Base-by-base conservation (phyloP, 1,284 basidiomycete species). In the Tremellales sp. region DNA sequence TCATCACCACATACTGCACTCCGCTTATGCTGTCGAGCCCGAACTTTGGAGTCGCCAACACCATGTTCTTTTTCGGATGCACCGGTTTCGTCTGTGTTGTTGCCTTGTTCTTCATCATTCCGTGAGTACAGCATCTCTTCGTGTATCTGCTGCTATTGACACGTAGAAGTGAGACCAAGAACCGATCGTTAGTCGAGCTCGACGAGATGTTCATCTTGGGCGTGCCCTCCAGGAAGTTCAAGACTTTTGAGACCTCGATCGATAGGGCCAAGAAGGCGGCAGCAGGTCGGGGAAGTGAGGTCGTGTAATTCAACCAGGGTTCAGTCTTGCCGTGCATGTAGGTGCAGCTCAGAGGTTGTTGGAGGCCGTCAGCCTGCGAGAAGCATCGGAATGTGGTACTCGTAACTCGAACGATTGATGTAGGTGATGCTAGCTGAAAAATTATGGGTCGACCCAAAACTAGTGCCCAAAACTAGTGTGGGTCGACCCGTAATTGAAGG, bases 171-270 rank as follows among this genome's bases (percentile, higher is more conserved):
- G 53, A 56, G 48, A 52, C 48, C 26, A 47, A 40, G 31, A 45
- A 44, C 8, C 47, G 54, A 2, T 33, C 43, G 2, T 49, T 35
- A 24, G 51, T 43, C 3, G 56, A 53, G 27, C 36, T 58, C 12
- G 51, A 60, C 40, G 59, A 61, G 53, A 45, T 61, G 31, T 61
- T 55, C 49, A 52, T 36, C 13, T 31, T 44, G 13, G 21, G 46
- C 7, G 35, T 57, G 19, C 27, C 45, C 13, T 27, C 55, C 1
- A 31, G 55, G 21, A 40, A 49, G 11, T 54, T 54, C 27, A 40
- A 23, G 19, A 46, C 15, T n/a, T 52, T 49, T n/a, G 41, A 43
- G 25, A 51, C 49, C 10, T 33, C 45, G 13, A 48, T 45, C 15
- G 43, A 50, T 22, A 17, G 25, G 19, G 48, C 43, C 17, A 41